A percentile compares a stretch with the other conserved stretches of the same genome.
Evolutionary conservation across 495 filamentous ascomycete species (phyloP).

Genomic region (Lasiosphaeria hispida): DNA sequence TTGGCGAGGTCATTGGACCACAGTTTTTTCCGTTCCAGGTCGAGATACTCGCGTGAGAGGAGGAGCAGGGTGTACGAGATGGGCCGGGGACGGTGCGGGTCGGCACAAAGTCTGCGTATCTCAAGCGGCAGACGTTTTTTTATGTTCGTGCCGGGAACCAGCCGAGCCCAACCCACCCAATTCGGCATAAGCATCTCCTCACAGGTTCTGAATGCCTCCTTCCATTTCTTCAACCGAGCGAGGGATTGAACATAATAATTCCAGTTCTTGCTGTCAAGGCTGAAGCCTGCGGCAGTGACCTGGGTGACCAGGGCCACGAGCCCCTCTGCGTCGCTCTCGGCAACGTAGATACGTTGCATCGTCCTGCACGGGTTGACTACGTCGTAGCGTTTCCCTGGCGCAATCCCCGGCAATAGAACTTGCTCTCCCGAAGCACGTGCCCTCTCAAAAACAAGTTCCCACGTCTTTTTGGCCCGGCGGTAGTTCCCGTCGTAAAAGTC

Average conservation of each 20-base stretch:
- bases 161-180: constrained; percentile 67
- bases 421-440: constrained; percentile 36
- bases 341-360: constrained; percentile 59
- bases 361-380: constrained; percentile 55
- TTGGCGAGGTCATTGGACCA: constrained; percentile 33
- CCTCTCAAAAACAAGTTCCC: constrained; percentile 56
- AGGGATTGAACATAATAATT: constrained; percentile 57
- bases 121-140: constrained; percentile 34
- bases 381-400: constrained; percentile 56
- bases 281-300: constrained; percentile 61
- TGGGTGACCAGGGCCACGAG: constrained; percentile 50
- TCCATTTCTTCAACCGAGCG: constrained; percentile 38
- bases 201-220: constrained; percentile 62
- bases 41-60: constrained; percentile 40
- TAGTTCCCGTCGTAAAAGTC: constrained; percentile 55
- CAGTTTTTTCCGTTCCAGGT: constrained; percentile 32
- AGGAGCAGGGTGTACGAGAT: constrained; percentile 38
- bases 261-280: constrained; percentile 61
- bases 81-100: constrained; percentile 35
- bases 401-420: constrained; percentile 30
- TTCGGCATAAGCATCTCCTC: constrained; percentile 71
- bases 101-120: constrained; percentile 29
- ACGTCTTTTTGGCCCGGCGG: constrained; percentile 60
- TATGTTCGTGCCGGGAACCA: constrained; percentile 18
- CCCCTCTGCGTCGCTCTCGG: constrained; percentile 42